Percentiles rank a stretch among this genome's conserved stretches.
phyloP scores from a whole-genome alignment of 345 rosid species.

The Bruguiera parviflora region DNA sequence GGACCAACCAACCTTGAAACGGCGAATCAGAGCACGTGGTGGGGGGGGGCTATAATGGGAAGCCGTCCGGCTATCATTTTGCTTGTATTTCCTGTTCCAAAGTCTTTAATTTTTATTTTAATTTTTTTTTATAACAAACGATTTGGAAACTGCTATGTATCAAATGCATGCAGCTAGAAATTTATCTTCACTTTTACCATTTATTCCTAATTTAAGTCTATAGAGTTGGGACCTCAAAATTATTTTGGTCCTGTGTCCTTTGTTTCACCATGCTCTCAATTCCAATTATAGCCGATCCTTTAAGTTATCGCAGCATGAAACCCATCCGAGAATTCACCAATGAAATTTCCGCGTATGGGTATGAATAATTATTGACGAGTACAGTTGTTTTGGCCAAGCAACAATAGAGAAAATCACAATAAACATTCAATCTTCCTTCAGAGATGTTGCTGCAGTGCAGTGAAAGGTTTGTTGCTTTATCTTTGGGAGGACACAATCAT shows the following conservation, averaged over 20 bases:
- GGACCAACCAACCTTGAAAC: conserved; percentile 22
- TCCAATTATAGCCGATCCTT: too few species aligned
- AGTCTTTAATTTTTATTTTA: background rate
- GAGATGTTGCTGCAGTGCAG: too few species aligned
- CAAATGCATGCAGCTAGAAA: background rate
- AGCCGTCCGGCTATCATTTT: conserved; percentile 13
- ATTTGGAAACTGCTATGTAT: background rate
- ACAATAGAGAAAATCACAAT: background rate
- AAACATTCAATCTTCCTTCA: background rate
- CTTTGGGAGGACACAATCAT: conserved; percentile 5
- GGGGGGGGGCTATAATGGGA: conserved; percentile 15
- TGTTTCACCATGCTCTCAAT: too few species aligned
- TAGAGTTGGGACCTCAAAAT: too few species aligned
- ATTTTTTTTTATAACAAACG: background rate
- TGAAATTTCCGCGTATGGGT: too few species aligned
- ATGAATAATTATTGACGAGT: too few species aligned
- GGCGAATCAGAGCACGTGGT: conserved; percentile 31
- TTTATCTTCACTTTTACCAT: too few species aligned
- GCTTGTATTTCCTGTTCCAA: conserved; percentile 3
- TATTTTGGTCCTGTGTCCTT: too few species aligned
- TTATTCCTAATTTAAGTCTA: too few species aligned
- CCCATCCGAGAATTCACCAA: too few species aligned
- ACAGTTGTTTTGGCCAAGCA: background rate
- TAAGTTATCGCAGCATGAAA: too few species aligned
- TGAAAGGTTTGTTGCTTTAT: background rate